phyloP scores from a whole-genome alignment of 768 basidiomycete species.

The Lentinula edodes region DNA sequence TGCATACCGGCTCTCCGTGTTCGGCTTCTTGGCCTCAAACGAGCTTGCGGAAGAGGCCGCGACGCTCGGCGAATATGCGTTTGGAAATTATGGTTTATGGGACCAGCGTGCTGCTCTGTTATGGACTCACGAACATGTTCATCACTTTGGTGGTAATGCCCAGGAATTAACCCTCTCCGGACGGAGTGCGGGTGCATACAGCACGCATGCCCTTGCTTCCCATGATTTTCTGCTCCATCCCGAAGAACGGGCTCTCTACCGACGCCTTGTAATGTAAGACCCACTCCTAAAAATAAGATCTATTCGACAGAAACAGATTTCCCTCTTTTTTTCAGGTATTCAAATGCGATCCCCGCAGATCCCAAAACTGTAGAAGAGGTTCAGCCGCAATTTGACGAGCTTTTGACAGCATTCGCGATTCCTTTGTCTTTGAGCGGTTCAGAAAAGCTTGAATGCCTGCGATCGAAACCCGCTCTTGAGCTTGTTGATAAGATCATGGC shows the following conservation, averaged over 20 bases:
- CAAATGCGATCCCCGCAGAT: constrained; percentile 8
- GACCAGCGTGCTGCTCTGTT: constrained; percentile 6
- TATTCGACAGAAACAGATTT: not conserved
- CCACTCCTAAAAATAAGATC: not conserved
- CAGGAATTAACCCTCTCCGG: constrained; percentile 5
- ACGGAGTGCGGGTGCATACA: constrained; percentile 8
- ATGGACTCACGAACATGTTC: constrained; percentile 5
- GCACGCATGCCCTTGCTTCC: constrained; percentile 5
- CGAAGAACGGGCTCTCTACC: not conserved
- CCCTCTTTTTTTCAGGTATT: not conserved
- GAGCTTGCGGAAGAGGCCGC: constrained; percentile 6
- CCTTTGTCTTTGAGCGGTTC: constrained; percentile 2
- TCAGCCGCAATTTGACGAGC: constrained; percentile 9
- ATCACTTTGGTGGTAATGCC: constrained; percentile 5
- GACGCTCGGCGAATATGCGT: not conserved
- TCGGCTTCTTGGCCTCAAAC: constrained; percentile 5
- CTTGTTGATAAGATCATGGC: constrained; percentile 3
- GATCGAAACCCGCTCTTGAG: constrained; percentile 1
- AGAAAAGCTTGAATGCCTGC: constrained; percentile 6
- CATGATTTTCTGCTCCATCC: constrained; percentile 3
- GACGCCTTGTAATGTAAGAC: constrained; percentile 6
- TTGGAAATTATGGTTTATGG: constrained; percentile 8
- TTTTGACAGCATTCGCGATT: not conserved
- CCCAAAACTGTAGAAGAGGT: constrained; percentile 8
- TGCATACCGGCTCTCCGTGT: constrained; percentile 6